Base-by-base conservation (phyloP, 2,329 filamentous ascomycete genomes). In the Setomelanomma holmii region DNA sequence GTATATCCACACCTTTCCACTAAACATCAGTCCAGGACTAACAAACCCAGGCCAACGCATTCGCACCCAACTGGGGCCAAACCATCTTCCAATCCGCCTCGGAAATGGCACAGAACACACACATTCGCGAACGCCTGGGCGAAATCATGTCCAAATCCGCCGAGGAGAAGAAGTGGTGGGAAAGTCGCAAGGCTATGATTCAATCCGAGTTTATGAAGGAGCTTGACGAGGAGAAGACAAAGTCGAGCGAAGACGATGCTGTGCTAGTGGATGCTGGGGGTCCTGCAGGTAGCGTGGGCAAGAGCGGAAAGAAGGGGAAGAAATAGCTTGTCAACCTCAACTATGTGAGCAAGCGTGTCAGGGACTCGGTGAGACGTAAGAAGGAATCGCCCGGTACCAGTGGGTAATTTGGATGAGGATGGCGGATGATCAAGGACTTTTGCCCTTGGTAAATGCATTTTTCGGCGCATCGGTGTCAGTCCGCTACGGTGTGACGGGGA, bases 61-160 rank as follows among this genome's bases (percentile, higher is more conserved):
- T 97, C 59, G 83, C 86, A 1, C 88, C 90, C 42, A 88, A 89
- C 75, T 99, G 95, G 95, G 95, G 95, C 56, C 88, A 95, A 72
- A 86, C 85, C 50, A 98, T 99, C 74, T 99, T 99, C 84, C 95
- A 99, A 76, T 93, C 90, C 40, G 95, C 95, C 49, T 96, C 96
- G 76, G 95, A 99, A 77, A 97, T 99, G 77, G 87, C 89, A 53
- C 89, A 91, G 70, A 97, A 97, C 78, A 84, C 85, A 36, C 78
- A 87, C 40, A 84, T 96, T 68, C 89, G 91, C 61, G 82, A 88
- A 60, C 85, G 88, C 43, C 82, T 96, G 17, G 84, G 87, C 40
- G 89, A 92, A 57, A 86, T 96, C 52, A 87, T 93, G 66, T 78
- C 81, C 22, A 88, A 90, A 68, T 80, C 86, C 1, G 82, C 84